Percentiles rank a stretch among this genome's conserved stretches.
These are phyloP conservation scores for Vinca minor DNA, from an alignment of 257 asterid species.

Conservation along the genomic window DNA sequence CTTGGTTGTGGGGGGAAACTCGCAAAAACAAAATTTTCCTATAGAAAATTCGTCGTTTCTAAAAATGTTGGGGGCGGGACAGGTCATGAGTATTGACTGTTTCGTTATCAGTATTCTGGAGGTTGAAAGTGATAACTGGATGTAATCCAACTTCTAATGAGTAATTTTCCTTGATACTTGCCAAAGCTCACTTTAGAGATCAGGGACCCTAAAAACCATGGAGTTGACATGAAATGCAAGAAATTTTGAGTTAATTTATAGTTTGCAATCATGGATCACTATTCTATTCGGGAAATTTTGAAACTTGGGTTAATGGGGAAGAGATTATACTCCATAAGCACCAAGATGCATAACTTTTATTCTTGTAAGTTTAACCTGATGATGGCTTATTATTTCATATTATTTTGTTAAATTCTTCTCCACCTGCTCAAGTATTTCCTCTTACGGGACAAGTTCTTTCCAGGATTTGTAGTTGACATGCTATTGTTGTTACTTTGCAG, in stretches of 20 bases:
- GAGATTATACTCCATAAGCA: background rate
- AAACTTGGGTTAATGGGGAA: background rate
- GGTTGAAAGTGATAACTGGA: background rate
- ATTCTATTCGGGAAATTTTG: background rate
- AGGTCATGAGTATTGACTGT: no score
- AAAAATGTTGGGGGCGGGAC: no score
- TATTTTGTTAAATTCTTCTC: background rate
- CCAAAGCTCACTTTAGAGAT: background rate
- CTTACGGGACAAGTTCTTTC: background rate
- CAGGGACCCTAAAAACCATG: background rate
- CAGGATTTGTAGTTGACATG: constrained; percentile 1
- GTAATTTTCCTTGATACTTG: background rate
- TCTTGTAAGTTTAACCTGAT: background rate
- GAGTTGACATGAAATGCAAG: no score
- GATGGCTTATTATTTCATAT: background rate
- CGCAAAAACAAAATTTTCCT: no score
- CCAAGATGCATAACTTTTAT: background rate
- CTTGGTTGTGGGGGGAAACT: no score
- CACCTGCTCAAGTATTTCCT: background rate
- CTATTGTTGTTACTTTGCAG: constrained; percentile 33
- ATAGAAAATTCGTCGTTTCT: no score
- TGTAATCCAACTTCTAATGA: background rate
- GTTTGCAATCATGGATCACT: background rate
- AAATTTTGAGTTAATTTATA: background rate
- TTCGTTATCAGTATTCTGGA: background rate